Evolutionary conservation across 2,329 filamentous ascomycete genomes (phyloP).

Genomic region (Penicillium oxalicum): DNA sequence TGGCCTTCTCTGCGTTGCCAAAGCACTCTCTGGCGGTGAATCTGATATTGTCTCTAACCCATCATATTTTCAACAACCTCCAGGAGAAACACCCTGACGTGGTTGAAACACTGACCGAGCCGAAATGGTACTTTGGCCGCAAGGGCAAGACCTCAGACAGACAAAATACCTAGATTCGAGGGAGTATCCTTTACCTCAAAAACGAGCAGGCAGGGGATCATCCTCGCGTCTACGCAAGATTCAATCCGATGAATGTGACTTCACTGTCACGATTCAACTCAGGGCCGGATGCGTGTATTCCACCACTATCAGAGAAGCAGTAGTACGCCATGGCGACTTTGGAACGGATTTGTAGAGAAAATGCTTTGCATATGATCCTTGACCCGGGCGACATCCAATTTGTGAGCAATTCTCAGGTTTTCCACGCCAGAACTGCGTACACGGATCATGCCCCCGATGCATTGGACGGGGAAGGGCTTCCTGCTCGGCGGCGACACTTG

Average conservation of each 20-base stretch:
- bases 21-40: constrained; percentile 72
- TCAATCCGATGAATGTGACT: constrained; percentile 68
- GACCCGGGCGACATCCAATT: constrained; percentile 26
- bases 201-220: constrained; percentile 46
- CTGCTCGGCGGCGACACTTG: constrained; percentile 20
- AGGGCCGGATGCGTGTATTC: constrained; percentile 25
- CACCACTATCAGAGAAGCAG: constrained; percentile 21
- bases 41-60: constrained; percentile 69
- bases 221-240: constrained; percentile 64
- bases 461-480: constrained; percentile 17
- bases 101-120: constrained; percentile 62
- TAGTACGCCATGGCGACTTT: constrained; percentile 22
- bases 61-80: constrained; percentile 72
- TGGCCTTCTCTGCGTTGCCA: constrained; percentile 71
- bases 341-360: constrained; percentile 21
- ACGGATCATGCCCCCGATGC: constrained; percentile 22
- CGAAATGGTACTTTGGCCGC: constrained; percentile 84
- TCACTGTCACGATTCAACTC: constrained; percentile 66
- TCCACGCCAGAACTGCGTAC: constrained; percentile 25
- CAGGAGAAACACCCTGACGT: constrained; percentile 70
- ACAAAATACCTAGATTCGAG: constrained; percentile 61
- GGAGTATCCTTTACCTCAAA: constrained; percentile 69
- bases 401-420: constrained; percentile 23
- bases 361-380: constrained; percentile 24
- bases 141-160: constrained; percentile 75